Conservation (phyloP, 768 basidiomycete species). For the Jaapia argillacea region DNA sequence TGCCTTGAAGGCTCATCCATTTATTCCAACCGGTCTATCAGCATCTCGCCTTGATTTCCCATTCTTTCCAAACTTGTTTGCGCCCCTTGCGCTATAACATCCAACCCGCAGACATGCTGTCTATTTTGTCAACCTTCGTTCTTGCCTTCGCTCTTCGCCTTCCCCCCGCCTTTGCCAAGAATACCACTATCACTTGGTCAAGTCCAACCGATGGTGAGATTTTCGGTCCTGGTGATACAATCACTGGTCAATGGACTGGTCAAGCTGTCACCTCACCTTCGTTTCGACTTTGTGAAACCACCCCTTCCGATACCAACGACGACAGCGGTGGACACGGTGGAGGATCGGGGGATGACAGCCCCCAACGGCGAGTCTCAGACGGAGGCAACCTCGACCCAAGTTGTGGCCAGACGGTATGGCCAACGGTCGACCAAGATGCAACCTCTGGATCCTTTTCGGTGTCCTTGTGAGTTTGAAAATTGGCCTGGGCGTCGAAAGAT, state of each 20-base stretch:
- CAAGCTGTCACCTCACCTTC: slow-evolving; percentile 21
- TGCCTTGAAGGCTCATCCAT: no score
- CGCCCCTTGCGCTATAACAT: slow-evolving; percentile 5
- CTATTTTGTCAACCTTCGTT: no score
- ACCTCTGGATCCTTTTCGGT: not conserved
- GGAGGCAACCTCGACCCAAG: not conserved
- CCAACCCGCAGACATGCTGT: no score
- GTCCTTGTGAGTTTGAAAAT: not conserved
- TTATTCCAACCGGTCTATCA: slow-evolving; percentile 1
- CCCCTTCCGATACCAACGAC: not conserved
- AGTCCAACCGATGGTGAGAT: slow-evolving; percentile 17
- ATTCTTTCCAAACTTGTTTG: not conserved
- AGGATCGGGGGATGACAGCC: not conserved
- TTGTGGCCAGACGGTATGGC: slow-evolving; percentile 4
- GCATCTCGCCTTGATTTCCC: not conserved
- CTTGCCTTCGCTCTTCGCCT: no score
- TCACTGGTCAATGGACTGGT: slow-evolving; percentile 21
- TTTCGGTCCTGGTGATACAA: slow-evolving; percentile 19
- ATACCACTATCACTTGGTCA: slow-evolving; percentile 16
- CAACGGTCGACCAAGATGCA: not conserved
- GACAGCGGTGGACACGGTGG: not conserved
- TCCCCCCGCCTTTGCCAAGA: no score
- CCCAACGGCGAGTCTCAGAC: not conserved
- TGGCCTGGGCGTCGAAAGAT: not conserved
- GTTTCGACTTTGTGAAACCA: slow-evolving; percentile 19